phyloP scores from a whole-genome alignment of 2,329 filamentous ascomycete genomes.

The Pleomassaria siparia region DNA sequence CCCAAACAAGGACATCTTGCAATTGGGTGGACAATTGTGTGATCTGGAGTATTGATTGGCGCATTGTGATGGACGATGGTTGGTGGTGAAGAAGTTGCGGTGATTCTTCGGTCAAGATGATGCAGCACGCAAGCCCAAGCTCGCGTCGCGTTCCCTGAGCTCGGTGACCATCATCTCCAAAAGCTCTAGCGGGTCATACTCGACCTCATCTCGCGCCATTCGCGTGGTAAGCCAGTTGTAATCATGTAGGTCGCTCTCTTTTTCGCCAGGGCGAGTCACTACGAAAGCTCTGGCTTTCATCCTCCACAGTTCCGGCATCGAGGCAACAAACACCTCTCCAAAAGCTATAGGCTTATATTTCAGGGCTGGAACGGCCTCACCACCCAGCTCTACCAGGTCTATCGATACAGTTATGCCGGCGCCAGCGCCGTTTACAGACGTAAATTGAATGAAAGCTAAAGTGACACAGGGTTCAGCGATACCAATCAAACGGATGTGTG shows the following conservation, averaged over 20 bases:
- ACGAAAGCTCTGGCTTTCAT: constrained; percentile 7
- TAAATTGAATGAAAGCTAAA: neutral
- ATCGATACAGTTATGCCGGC: neutral
- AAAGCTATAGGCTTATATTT: constrained; percentile 3
- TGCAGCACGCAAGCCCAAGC: neutral
- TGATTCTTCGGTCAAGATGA: neutral
- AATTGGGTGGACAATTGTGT: neutral
- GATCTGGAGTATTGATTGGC: neutral
- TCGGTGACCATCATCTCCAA: neutral
- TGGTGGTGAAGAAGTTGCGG: neutral
- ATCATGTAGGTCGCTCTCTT: neutral
- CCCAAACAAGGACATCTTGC: constrained; percentile 43
- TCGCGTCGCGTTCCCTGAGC: neutral
- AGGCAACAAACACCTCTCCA: constrained; percentile 1
- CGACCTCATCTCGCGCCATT: neutral
- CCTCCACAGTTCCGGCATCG: constrained; percentile 6
- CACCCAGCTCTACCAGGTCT: neutral
- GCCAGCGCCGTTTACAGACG: neutral
- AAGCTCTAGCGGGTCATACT: neutral
- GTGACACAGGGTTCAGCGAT: neutral
- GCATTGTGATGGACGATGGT: neutral
- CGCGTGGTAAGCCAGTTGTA: constrained; percentile 1
- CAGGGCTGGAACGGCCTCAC: constrained; percentile 1
- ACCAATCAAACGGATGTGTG: neutral
- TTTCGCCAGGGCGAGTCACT: neutral